Conservation (phyloP, 768 basidiomycete species). For the Rhodotorula diobovata region DNA sequence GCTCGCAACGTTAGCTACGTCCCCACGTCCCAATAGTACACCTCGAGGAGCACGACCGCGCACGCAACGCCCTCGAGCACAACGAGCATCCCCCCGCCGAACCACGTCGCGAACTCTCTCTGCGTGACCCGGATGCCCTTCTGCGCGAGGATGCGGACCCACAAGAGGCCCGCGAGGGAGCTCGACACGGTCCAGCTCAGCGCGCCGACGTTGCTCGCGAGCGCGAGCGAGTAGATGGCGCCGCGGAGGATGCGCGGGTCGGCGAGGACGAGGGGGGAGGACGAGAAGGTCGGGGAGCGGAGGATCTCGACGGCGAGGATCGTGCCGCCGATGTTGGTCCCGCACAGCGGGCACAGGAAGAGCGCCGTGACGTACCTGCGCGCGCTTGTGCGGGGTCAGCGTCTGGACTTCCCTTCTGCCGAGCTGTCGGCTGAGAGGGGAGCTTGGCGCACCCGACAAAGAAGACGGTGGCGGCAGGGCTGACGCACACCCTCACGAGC, state of each 20-base stretch:
- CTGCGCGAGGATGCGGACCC: slow-evolving; percentile 67
- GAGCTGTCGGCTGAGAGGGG: neutral
- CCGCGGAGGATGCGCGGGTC: slow-evolving; percentile 49
- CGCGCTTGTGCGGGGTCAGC: slow-evolving; percentile 46
- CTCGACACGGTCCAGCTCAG: slow-evolving; percentile 84
- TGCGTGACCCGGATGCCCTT: slow-evolving; percentile 65
- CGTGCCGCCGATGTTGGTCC: slow-evolving; percentile 86
- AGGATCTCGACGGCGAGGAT: slow-evolving; percentile 80
- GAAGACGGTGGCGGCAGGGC: slow-evolving; percentile 59
- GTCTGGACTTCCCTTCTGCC: slow-evolving; percentile 57
- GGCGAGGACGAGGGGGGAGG: slow-evolving; percentile 21
- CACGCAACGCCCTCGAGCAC: slow-evolving; percentile 65
- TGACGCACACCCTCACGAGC: slow-evolving; percentile 53
- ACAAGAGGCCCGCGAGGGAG: slow-evolving; percentile 80
- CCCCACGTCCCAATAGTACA: slow-evolving; percentile 48
- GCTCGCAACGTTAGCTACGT: neutral
- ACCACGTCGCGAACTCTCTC: slow-evolving; percentile 67
- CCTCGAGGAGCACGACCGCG: slow-evolving; percentile 69
- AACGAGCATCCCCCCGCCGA: slow-evolving; percentile 58
- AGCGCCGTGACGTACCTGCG: slow-evolving; percentile 26
- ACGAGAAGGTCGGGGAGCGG: slow-evolving; percentile 44
- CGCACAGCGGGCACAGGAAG: slow-evolving; percentile 53
- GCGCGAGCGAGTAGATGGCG: slow-evolving; percentile 61
- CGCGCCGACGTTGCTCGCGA: slow-evolving; percentile 85
- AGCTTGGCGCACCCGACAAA: slow-evolving; percentile 59